Conservation (phyloP, 768 basidiomycete species). For the Trametes elegans region DNA sequence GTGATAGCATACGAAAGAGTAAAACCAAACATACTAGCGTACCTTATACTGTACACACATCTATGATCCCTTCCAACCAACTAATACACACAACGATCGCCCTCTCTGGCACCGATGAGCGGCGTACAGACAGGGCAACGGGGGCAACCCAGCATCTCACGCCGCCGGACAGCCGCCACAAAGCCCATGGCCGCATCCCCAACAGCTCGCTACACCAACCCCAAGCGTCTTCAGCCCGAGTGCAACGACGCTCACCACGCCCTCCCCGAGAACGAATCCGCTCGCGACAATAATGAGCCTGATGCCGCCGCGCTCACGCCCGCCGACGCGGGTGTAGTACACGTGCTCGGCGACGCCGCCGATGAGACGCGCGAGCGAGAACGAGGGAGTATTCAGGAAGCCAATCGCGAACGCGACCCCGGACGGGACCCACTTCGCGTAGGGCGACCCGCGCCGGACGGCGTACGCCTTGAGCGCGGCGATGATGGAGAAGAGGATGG, state of each 20-base stretch:
- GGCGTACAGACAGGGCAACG: background rate
- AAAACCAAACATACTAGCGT: no score
- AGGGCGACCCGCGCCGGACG: conserved; percentile 44
- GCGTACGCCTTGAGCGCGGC: conserved; percentile 67
- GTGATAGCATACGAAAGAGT: no score
- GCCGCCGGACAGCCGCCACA: conserved; percentile 62
- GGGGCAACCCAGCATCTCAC: background rate
- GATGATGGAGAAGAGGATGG: conserved; percentile 62
- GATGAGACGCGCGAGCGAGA: conserved; percentile 86
- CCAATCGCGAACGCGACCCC: conserved; percentile 95
- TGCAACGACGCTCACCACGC: conserved; percentile 80
- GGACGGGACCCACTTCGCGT: conserved; percentile 82
- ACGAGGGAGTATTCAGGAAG: conserved; percentile 93
- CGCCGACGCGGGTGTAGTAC: conserved; percentile 48
- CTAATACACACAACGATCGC: no score
- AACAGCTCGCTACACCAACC: conserved; percentile 75
- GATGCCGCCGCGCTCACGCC: conserved; percentile 56
- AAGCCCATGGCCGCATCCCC: conserved; percentile 77
- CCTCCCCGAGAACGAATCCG: conserved; percentile 95
- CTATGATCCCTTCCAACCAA: no score
- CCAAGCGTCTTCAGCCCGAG: conserved; percentile 74
- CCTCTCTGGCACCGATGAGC: background rate
- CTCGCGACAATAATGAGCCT: conserved; percentile 84
- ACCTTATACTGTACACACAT: no score
- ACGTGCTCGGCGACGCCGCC: conserved; percentile 82